Conservation (phyloP, 306 rosid genomes). For the Corylus heterophylla region DNA sequence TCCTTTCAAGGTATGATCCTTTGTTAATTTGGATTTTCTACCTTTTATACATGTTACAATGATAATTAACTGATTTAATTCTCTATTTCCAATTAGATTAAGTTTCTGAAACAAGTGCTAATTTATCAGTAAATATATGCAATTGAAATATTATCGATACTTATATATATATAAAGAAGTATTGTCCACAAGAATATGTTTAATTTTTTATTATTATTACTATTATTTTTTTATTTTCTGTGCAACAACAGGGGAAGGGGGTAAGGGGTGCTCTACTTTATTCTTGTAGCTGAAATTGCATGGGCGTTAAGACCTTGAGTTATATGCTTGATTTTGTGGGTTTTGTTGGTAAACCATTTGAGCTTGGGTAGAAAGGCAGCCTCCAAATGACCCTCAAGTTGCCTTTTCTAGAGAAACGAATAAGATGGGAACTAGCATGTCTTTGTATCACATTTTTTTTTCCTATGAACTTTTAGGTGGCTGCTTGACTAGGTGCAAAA, state of each 20-base stretch:
- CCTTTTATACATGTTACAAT: background rate
- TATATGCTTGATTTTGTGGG: background rate
- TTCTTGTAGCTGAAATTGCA: background rate
- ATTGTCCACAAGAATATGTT: background rate
- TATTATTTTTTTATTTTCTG: no score
- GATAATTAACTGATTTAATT: no score
- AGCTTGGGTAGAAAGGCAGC: background rate
- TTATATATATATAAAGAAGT: no score
- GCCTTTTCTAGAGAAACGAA: background rate
- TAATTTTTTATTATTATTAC: no score
- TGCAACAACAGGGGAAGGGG: no score
- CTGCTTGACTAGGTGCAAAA: background rate
- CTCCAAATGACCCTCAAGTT: background rate
- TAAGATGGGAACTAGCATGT: background rate
- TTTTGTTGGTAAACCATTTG: background rate
- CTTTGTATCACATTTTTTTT: no score
- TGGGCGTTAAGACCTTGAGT: background rate
- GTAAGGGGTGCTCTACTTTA: no score
- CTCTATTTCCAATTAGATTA: no score
- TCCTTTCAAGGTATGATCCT: conserved; percentile 71
- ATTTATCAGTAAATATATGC: background rate
- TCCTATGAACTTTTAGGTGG: background rate
- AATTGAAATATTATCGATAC: background rate
- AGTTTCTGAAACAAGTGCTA: no score
- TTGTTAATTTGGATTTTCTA: background rate